Evolutionary conservation across 768 basidiomycete genomes (phyloP), one percentile per base, ranked within the genome.

Genomic region (Suillus cothurnatus): DNA sequence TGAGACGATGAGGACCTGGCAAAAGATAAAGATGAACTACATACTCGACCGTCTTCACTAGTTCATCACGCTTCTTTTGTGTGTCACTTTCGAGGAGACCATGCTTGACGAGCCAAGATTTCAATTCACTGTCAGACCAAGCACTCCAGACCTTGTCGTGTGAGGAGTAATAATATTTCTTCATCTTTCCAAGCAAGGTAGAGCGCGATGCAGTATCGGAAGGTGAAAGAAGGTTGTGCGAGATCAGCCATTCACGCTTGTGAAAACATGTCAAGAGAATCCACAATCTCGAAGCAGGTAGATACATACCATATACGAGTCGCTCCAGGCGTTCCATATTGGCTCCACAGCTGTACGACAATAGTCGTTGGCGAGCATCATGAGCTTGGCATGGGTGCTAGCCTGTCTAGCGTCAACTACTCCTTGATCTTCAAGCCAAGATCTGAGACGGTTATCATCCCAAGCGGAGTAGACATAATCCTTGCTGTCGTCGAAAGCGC

Each of bases 381-480:
- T 74, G 39, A 97, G 76, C 69, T 97, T 88, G 9, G 86, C 83
- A 50, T 86, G 86, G 61, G 84, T 88, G 64, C 26, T 78, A 66
- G 66, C 80, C 21, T 79, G 76, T 66, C 85, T 88, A 4, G 90
- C 84, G 70, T 91, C 84, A 66, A 93, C 71, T 45, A 93, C 80
- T 31, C 91, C 90, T 71, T 92, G 88, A 45, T 89, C 82, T 71
- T 91, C 87, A 53, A 96, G 85, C 78, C 89, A 97, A 0, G 72
- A 76, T 59, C 90, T 82, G 56, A 98, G 77, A 68, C 83, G 82
- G 70, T 82, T 89, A 69, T 96, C 93, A 63, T 91, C 88, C 97
- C 97, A 97, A 0, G 91, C 86, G 0, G 92, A 94, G 76, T 92
- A 97, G 21, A 95, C 78, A 70, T 95, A 96, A 74, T 98, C 95